phyloP scores from a whole-genome alignment of 148 eudicot species.

The Rhododendron mucronatum region DNA sequence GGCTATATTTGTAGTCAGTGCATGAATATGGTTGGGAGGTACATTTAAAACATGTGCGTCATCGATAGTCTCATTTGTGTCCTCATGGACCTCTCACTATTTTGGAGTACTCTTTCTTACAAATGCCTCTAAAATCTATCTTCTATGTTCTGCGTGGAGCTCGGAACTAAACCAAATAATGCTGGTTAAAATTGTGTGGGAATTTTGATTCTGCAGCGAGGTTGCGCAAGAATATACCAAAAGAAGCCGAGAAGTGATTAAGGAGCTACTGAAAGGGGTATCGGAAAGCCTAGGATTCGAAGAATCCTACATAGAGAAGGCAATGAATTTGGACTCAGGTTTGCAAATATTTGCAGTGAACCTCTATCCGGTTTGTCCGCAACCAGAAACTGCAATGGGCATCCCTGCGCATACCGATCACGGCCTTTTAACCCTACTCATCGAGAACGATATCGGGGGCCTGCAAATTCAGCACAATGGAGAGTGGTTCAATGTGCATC shows the following conservation, averaged over 20 bases:
- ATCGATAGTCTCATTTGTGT: too few species aligned
- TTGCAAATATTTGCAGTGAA: slow-evolving; percentile 30
- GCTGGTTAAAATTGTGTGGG: background rate
- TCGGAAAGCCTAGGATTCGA: slow-evolving; percentile 35
- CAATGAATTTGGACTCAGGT: slow-evolving; percentile 6
- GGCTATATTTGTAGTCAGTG: too few species aligned
- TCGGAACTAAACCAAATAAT: background rate
- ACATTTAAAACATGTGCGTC: too few species aligned
- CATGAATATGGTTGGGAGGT: too few species aligned
- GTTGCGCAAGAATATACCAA: slow-evolving; percentile 22
- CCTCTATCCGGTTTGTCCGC: slow-evolving; percentile 43
- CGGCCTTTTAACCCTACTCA: slow-evolving; percentile 9
- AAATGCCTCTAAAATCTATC: too few species aligned
- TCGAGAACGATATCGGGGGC: slow-evolving; percentile 33
- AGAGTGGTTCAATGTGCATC: background rate
- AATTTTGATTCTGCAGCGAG: slow-evolving; percentile 15
- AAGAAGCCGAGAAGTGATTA: slow-evolving; percentile 14
- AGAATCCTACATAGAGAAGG: slow-evolving; percentile 18
- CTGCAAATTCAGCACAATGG: slow-evolving; percentile 32
- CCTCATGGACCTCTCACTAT: too few species aligned
- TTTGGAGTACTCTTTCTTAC: too few species aligned
- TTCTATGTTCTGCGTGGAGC: too few species aligned
- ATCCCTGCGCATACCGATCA: slow-evolving; percentile 44
- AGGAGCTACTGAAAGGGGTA: slow-evolving; percentile 23
- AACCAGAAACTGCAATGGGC: slow-evolving; percentile 19